Percentiles rank a stretch among this genome's conserved stretches.
Evolutionary conservation across 495 filamentous ascomycete species (phyloP).

Genomic region (Xylaria flabelliformis): DNA sequence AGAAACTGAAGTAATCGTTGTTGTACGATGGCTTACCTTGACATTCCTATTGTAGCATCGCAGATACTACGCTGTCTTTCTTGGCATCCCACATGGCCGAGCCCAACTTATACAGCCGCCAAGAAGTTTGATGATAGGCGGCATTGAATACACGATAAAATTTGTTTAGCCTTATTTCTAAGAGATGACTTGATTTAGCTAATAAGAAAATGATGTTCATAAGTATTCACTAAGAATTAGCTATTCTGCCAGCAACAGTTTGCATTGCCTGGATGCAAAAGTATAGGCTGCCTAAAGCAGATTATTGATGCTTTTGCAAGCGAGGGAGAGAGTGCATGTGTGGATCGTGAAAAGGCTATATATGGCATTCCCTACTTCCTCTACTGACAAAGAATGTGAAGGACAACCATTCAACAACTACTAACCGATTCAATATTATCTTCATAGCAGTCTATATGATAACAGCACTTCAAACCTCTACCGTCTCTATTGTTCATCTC

Average conservation of each 20-base stretch:
- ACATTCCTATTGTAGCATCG: neutral
- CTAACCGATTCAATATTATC: neutral
- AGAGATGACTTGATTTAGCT: slow-evolving; percentile 4
- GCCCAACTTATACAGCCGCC: neutral
- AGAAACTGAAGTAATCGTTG: neutral
- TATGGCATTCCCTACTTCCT: neutral
- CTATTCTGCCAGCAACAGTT: neutral
- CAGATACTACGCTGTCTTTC: neutral
- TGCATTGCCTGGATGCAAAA: neutral
- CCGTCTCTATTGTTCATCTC: neutral
- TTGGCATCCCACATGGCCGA: slow-evolving; percentile 17
- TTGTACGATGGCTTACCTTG: neutral
- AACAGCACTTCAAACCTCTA: neutral
- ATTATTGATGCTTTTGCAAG: slow-evolving; percentile 12
- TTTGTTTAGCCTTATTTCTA: neutral
- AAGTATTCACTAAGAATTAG: neutral
- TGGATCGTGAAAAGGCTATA: neutral
- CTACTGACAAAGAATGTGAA: neutral
- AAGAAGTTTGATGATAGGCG: neutral
- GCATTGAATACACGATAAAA: neutral
- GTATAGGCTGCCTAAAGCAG: neutral
- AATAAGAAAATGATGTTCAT: neutral
- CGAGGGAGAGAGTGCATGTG: neutral
- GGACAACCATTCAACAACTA: neutral
- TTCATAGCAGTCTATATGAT: neutral